These are phyloP conservation scores for Chlorophyllum brunneum DNA, from an alignment of 768 basidiomycete species.

Conservation along the genomic window DNA sequence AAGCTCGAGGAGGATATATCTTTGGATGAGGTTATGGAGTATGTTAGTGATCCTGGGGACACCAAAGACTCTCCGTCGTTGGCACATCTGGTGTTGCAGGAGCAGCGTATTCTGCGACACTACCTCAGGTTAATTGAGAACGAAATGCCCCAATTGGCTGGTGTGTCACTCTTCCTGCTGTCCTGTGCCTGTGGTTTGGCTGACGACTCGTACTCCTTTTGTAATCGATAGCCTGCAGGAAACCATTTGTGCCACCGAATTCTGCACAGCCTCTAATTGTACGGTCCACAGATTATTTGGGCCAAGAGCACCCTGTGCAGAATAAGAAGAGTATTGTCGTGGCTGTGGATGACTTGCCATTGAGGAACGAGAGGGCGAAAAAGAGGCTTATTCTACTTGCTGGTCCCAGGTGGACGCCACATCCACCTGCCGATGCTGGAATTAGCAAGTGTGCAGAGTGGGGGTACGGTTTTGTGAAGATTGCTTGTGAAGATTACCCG, in stretches of 20 bases:
- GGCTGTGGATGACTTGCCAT: constrained; percentile 68
- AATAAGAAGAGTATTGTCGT: constrained; percentile 72
- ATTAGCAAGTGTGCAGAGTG: constrained; percentile 42
- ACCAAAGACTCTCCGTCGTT: constrained; percentile 64
- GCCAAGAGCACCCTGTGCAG: constrained; percentile 69
- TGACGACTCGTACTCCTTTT: constrained; percentile 2
- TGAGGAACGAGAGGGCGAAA: constrained; percentile 57
- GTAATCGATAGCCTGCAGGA: constrained; percentile 84
- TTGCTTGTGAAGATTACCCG: constrained; percentile 86
- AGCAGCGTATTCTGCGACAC: constrained; percentile 70
- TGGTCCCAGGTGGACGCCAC: constrained; percentile 80
- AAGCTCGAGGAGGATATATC: constrained; percentile 37
- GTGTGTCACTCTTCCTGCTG: constrained; percentile 34
- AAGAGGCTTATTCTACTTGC: constrained; percentile 89
- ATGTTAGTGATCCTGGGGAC: constrained; percentile 40
- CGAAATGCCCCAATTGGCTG: constrained; percentile 83
- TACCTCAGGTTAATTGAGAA: constrained; percentile 85
- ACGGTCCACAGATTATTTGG: constrained; percentile 72
- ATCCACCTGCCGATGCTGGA: constrained; percentile 69
- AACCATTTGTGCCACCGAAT: constrained; percentile 71
- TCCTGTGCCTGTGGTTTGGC: constrained; percentile 3
- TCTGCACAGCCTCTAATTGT: constrained; percentile 57
- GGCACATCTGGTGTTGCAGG: constrained; percentile 69
- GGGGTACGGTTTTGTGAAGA: constrained; percentile 83
- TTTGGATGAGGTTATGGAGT: constrained; percentile 38